Conservation (phyloP, 2,329 filamentous ascomycete species). For the Penicillium sp. region DNA sequence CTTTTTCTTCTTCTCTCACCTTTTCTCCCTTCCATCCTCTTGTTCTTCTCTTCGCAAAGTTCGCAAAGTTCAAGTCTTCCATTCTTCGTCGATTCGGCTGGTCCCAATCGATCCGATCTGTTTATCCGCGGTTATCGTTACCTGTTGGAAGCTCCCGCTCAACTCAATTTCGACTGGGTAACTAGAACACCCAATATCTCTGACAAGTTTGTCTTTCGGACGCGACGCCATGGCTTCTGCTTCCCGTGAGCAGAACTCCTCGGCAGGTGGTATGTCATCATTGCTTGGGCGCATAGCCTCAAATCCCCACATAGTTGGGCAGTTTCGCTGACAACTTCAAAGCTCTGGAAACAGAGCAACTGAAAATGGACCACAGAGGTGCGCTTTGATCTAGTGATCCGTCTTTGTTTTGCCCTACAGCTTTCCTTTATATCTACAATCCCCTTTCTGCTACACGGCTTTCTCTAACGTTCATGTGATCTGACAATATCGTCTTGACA, state of each 20-base stretch:
- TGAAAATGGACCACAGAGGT: conserved; percentile 3
- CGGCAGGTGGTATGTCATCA: conserved; percentile 10
- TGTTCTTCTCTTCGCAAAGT: conserved; percentile 2
- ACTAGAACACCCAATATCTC: conserved; percentile 2
- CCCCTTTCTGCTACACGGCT: neutral
- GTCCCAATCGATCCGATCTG: conserved; percentile 6
- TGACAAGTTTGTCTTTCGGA: conserved; percentile 1
- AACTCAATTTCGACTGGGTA: conserved; percentile 1
- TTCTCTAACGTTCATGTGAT: neutral
- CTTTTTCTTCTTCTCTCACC: conserved; percentile 1
- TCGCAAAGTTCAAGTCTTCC: neutral
- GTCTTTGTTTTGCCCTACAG: neutral
- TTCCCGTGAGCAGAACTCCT: conserved; percentile 14
- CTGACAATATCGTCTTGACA: conserved; percentile 14
- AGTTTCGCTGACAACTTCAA: conserved; percentile 3
- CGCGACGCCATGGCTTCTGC: conserved; percentile 15
- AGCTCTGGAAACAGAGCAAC: conserved; percentile 3
- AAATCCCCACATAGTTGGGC: neutral
- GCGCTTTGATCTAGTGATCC: neutral
- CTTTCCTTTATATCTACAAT: neutral
- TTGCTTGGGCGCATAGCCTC: neutral
- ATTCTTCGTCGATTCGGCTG: conserved; percentile 6
- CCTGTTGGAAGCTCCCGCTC: neutral
- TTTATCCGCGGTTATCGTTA: neutral
- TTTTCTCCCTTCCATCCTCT: conserved; percentile 2